A percentile compares a stretch with the other conserved stretches of the same genome.
phyloP scores from a whole-genome alignment of 345 rosid genomes.

The Dovyalis caffra region DNA sequence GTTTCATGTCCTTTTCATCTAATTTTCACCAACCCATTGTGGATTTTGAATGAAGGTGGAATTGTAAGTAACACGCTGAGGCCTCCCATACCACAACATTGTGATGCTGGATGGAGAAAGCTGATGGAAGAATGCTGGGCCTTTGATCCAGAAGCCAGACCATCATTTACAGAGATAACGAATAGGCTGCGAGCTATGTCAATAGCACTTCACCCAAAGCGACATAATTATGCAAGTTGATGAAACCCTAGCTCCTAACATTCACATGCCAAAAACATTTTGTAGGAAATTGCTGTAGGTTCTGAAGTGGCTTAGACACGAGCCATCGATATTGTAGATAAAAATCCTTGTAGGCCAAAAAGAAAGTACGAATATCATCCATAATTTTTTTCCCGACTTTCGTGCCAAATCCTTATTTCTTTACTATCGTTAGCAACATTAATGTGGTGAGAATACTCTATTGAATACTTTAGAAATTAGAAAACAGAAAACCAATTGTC shows the following conservation, averaged over 20 bases:
- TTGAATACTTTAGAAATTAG: no score
- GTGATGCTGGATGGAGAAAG: conserved; percentile 70
- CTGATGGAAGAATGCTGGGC: conserved; percentile 94
- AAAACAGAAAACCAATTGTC: no score
- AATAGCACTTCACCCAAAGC: conserved; percentile 48
- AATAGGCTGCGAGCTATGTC: conserved; percentile 56
- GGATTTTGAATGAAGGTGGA: conserved; percentile 56
- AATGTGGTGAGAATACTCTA: no score
- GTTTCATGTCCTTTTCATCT: no score
- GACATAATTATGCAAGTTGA: conserved; percentile 26
- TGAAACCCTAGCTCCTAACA: conserved; percentile 5
- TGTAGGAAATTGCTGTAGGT: not conserved
- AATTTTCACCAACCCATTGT: not conserved
- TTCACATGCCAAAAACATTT: not conserved
- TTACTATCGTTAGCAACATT: no score
- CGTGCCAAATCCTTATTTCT: not conserved
- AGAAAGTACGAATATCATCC: not conserved
- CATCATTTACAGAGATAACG: conserved; percentile 78
- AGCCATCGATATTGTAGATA: conserved; percentile 2
- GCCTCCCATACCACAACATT: conserved; percentile 67
- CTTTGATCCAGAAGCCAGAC: conserved; percentile 58
- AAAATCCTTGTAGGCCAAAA: conserved; percentile 4
- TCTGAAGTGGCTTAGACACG: conserved; percentile 1
- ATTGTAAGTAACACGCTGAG: conserved; percentile 74
- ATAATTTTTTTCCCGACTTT: not conserved